A percentile compares a stretch with the other conserved stretches of the same genome.
Evolutionary conservation across 148 eudicot species (phyloP).

Genomic region (Chenopodium quinoa): DNA sequence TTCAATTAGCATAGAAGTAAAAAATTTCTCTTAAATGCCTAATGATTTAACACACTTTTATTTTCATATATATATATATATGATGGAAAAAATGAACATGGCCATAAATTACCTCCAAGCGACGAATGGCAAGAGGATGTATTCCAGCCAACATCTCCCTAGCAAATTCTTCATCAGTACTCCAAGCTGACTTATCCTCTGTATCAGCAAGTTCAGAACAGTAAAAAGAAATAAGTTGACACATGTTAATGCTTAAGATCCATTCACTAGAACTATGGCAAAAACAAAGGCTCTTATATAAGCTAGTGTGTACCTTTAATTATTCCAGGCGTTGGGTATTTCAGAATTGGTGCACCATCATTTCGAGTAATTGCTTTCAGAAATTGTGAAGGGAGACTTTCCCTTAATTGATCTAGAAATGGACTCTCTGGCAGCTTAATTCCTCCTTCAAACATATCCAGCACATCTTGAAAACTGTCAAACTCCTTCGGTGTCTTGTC

Average conservation of each 20-base stretch:
- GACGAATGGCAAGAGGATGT: slow-evolving; percentile 64
- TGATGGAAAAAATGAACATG: not conserved
- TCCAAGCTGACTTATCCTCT: slow-evolving; percentile 76
- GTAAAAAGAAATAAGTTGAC: not conserved
- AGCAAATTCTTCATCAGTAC: slow-evolving; percentile 85
- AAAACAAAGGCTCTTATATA: not conserved
- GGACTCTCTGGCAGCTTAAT: slow-evolving; percentile 36
- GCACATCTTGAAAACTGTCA: slow-evolving; percentile 53
- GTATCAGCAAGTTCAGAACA: slow-evolving; percentile 17
- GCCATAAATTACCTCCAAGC: slow-evolving; percentile 43
- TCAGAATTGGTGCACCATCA: slow-evolving; percentile 49
- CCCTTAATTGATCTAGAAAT: slow-evolving; percentile 32
- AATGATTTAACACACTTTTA: not conserved
- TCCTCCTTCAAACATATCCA: slow-evolving; percentile 56
- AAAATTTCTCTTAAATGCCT: not conserved
- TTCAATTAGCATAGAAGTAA: not conserved
- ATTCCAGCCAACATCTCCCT: slow-evolving; percentile 87
- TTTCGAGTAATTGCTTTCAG: slow-evolving; percentile 45
- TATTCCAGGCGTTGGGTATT: slow-evolving; percentile 70
- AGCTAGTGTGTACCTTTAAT: slow-evolving; percentile 50
- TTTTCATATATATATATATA: not conserved
- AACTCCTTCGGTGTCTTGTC: slow-evolving; percentile 62
- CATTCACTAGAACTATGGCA: not conserved
- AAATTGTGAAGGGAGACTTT: slow-evolving; percentile 41
- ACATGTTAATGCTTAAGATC: not conserved